These are phyloP conservation scores for Yarrowia divulgata DNA, from an alignment of 805 yeast genomes.

Conservation along the genomic window DNA sequence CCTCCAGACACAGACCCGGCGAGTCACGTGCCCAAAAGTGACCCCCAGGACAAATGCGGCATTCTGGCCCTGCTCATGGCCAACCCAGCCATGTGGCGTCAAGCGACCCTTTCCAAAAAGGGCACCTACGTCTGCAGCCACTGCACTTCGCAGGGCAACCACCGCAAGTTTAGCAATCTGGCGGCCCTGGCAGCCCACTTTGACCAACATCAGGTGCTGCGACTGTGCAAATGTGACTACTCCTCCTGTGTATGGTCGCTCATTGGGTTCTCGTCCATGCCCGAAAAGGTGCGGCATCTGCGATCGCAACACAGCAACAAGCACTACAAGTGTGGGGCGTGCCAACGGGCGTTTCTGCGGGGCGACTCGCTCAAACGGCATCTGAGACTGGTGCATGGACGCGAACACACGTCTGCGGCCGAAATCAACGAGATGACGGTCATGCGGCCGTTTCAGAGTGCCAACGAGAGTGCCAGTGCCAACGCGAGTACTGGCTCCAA, in stretches of 20 bases:
- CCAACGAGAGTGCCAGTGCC: too few species aligned
- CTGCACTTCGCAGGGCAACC: slow-evolving; percentile 7
- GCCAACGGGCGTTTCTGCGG: slow-evolving; percentile 6
- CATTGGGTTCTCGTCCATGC: slow-evolving; percentile 17
- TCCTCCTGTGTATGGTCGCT: slow-evolving; percentile 14
- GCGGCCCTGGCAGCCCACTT: slow-evolving; percentile 25
- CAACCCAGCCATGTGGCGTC: slow-evolving; percentile 22
- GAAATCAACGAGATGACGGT: slow-evolving; percentile 16
- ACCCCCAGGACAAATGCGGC: background rate
- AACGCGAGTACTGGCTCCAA: too few species aligned
- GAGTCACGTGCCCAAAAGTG: background rate
- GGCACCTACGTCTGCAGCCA: slow-evolving; percentile 35
- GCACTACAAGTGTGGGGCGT: slow-evolving; percentile 8
- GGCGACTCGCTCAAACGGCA: slow-evolving; percentile 28
- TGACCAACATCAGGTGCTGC: background rate
- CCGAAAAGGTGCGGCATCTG: slow-evolving; percentile 12
- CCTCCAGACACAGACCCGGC: background rate
- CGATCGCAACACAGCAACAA: slow-evolving; percentile 19
- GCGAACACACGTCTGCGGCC: slow-evolving; percentile 1
- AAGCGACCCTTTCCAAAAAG: slow-evolving; percentile 20
- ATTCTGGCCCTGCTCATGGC: slow-evolving; percentile 14
- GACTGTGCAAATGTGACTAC: slow-evolving; percentile 22
- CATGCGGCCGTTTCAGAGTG: background rate
- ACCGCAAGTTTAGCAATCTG: background rate
- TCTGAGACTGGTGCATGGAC: slow-evolving; percentile 3